These are phyloP conservation scores for Bimuria novae-zelandiae DNA, from an alignment of 2,329 filamentous ascomycete species.

Conservation along the genomic window DNA sequence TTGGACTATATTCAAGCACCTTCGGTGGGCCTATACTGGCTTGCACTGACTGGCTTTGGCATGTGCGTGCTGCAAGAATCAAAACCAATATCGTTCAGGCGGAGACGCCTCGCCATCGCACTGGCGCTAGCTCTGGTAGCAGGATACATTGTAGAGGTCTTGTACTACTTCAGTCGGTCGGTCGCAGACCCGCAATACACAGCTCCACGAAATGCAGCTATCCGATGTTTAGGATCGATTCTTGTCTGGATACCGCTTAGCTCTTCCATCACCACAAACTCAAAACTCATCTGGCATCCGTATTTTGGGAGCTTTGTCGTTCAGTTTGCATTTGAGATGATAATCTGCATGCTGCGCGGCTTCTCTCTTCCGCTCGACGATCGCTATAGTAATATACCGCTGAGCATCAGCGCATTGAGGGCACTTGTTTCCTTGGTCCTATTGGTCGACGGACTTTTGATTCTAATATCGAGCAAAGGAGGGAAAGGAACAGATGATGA, in stretches of 20 bases:
- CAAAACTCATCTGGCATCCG: slow-evolving; percentile 36
- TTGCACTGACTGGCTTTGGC: slow-evolving; percentile 32
- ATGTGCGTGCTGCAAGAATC: slow-evolving; percentile 39
- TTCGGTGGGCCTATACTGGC: slow-evolving; percentile 35
- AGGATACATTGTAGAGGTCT: slow-evolving; percentile 35
- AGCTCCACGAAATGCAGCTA: slow-evolving; percentile 38
- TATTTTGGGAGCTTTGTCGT: slow-evolving; percentile 41
- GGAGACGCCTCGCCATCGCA: slow-evolving; percentile 25
- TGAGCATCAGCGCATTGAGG: slow-evolving; percentile 30
- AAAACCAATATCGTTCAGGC: slow-evolving; percentile 26
- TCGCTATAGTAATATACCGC: slow-evolving; percentile 23
- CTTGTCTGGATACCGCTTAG: slow-evolving; percentile 38
- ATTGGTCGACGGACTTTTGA: slow-evolving; percentile 32
- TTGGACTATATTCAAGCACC: slow-evolving; percentile 43
- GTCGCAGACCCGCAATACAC: slow-evolving; percentile 35
- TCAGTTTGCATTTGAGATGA: slow-evolving; percentile 39
- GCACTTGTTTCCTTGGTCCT: slow-evolving; percentile 29
- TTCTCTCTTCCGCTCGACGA: slow-evolving; percentile 22
- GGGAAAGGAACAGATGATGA: slow-evolving; percentile 58
- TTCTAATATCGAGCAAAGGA: slow-evolving; percentile 31
- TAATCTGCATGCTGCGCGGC: slow-evolving; percentile 30
- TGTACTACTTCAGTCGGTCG: slow-evolving; percentile 41
- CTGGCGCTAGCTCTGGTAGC: slow-evolving; percentile 22
- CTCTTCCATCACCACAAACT: slow-evolving; percentile 28
- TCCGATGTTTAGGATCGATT: slow-evolving; percentile 41